Base-by-base conservation (phyloP, 495 filamentous ascomycete genomes). In the Geoglossum glabrum region DNA sequence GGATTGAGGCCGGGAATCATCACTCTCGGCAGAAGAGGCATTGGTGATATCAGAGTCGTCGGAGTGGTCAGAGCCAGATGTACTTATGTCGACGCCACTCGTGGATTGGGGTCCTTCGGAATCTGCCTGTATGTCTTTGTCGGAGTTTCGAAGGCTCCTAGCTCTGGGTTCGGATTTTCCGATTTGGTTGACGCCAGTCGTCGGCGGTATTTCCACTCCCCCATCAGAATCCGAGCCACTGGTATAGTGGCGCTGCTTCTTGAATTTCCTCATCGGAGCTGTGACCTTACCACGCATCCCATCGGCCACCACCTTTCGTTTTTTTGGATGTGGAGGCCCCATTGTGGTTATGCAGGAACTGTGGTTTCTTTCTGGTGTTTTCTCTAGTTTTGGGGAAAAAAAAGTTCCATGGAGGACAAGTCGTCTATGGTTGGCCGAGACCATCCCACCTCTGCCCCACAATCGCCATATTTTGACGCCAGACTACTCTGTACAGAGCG, bases 161-260 rank as follows among this genome's bases (percentile, higher is more conserved):
- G 82, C 75, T 45, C 76, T 65, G 66, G 85, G 81, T 47, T 74
- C 73, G 13, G 56, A 31, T 59, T 64, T 47, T 28, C 70, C 65
- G 19, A 65, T 63, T 23, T 74, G 64, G 17, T 52, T 30, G 23
- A 52, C 49, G 4, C 49, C 49, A 27, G 49, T 52, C 17, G 49
- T 26, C 15, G 74, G 72, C 36, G 70, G 70, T n/a, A 67, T 65
- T 34, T 75, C 17, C 17, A 15, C 13, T 40, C 36, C 74, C 30
- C 79, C 73, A 10, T 78, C 49, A 56, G 83, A 86, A 64, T 79
- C 49, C 57, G 83, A 86, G 64, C 79, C 79, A 74, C 83, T 86
- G 76, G 88, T 78, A 70, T 92, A 90, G 47, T 77, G 69, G 47
- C 65, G 69, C 62, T 84, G 77, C 70, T 84, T 81, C 64, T 79